phyloP scores from a whole-genome alignment of 1,284 basidiomycete species.

The Boletellus dicymbophilus region DNA sequence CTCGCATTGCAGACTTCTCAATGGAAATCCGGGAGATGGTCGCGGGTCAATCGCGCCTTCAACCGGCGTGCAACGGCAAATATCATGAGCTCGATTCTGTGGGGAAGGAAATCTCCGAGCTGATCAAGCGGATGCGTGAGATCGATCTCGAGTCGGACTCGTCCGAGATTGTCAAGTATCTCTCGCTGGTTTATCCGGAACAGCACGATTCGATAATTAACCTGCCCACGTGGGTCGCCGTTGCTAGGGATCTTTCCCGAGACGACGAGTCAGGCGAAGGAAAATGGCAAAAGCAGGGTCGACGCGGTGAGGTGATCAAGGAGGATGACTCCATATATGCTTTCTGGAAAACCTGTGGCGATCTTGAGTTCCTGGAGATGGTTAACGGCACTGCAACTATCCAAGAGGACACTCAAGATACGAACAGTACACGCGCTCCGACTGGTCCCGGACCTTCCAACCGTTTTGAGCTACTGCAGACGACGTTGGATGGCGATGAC shows the following conservation, averaged over 20 bases:
- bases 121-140: constrained; percentile 46
- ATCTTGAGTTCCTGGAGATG: constrained; percentile 41
- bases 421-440: neutral
- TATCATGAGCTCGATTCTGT: constrained; percentile 45
- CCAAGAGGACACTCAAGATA: neutral
- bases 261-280: constrained; percentile 19
- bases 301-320: constrained; percentile 15
- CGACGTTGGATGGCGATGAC: constrained; percentile 6
- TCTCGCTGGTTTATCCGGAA: constrained; percentile 43
- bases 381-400: neutral
- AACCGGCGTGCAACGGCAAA: constrained; percentile 32
- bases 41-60: constrained; percentile 44
- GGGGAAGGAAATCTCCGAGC: constrained; percentile 43
- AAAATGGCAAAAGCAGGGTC: constrained; percentile 23
- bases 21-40: constrained; percentile 56
- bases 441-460: constrained; percentile 14
- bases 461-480: constrained; percentile 15
- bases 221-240: constrained; percentile 46
- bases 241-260: constrained; percentile 22
- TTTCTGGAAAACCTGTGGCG: constrained; percentile 46
- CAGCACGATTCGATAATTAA: constrained; percentile 39
- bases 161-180: constrained; percentile 39
- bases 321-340: constrained; percentile 43
- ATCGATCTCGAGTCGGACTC: constrained; percentile 38
- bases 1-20: constrained; percentile 55